Percentiles rank a stretch among this genome's conserved stretches.
These are phyloP conservation scores for Trebouxia gelatinosa DNA, from an alignment of 163 green algal genomes.

Conservation along the genomic window DNA sequence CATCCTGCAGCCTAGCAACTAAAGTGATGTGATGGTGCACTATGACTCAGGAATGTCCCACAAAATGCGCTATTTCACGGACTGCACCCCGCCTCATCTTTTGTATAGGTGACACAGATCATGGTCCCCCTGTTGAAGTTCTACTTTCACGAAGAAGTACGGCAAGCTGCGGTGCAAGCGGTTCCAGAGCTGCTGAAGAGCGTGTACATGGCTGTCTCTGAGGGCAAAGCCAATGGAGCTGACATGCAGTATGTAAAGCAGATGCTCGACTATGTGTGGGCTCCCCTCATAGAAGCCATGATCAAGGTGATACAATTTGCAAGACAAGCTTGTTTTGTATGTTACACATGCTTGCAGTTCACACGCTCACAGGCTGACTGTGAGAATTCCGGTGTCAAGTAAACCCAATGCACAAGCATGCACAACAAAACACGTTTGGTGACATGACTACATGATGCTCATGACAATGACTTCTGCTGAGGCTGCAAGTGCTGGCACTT, in stretches of 20 bases:
- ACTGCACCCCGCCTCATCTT: neutral
- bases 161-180: constrained; percentile 58
- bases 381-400: too few relatives aligned
- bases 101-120: constrained; percentile 80
- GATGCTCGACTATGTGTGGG: constrained; percentile 76
- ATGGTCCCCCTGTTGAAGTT: constrained; percentile 95
- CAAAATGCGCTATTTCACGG: neutral
- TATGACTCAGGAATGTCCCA: neutral
- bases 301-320: too few relatives aligned
- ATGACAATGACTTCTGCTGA: too few relatives aligned
- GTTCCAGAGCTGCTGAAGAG: constrained; percentile 87
- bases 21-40: neutral
- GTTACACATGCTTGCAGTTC: too few relatives aligned
- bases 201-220: constrained; percentile 71
- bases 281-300: constrained; percentile 73
- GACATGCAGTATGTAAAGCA: constrained; percentile 49
- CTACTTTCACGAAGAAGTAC: constrained; percentile 97
- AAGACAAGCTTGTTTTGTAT: too few relatives aligned
- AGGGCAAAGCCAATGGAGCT: constrained; percentile 55
- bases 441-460: too few relatives aligned
- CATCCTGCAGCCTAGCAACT: too few relatives aligned
- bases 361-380: too few relatives aligned
- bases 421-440: too few relatives aligned
- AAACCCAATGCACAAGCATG: too few relatives aligned
- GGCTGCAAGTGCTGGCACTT: too few relatives aligned